phyloP scores from a whole-genome alignment of 306 rosid species.

The Arachis stenosperma region DNA sequence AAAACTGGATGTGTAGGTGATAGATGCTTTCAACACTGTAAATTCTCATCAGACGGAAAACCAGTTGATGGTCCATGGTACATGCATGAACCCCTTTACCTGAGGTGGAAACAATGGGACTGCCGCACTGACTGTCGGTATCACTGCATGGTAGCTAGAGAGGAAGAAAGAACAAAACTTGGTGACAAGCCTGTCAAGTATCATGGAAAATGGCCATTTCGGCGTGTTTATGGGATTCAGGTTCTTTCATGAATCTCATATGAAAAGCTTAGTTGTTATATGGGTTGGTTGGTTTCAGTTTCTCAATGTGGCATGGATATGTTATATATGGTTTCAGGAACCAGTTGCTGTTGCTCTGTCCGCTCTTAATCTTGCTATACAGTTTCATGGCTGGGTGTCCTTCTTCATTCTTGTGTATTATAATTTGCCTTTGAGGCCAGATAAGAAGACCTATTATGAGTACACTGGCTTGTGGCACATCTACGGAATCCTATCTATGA shows the following conservation, averaged over 20 bases:
- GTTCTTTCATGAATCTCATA: constrained; percentile 46
- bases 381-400: constrained; percentile 98
- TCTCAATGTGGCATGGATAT: constrained; percentile 32
- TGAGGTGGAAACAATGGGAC: constrained; percentile 98
- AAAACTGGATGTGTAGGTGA: constrained; percentile 86
- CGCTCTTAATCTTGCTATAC: constrained; percentile 90
- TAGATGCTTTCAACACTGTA: constrained; percentile 93
- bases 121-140: constrained; percentile 89
- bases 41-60: constrained; percentile 95
- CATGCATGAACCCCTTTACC: constrained; percentile 89
- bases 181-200: constrained; percentile 83
- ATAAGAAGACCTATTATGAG: constrained; percentile 77
- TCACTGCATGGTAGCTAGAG: constrained; percentile 88
- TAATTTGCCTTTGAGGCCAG: constrained; percentile 72
- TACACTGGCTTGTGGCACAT: constrained; percentile 94
- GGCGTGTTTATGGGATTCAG: constrained; percentile 93
- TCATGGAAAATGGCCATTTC: constrained; percentile 95
- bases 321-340: constrained; percentile 61
- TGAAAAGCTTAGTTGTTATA: constrained; percentile 27
- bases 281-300: constrained; percentile 24
- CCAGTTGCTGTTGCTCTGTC: constrained; percentile 91
- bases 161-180: constrained; percentile 76
- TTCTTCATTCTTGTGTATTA: constrained; percentile 92
- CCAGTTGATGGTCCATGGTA: constrained; percentile 99
- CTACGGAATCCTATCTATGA: constrained; percentile 84